Base-by-base conservation (phyloP, 805 yeast genomes). In the Nakazawaea holstii region DNA sequence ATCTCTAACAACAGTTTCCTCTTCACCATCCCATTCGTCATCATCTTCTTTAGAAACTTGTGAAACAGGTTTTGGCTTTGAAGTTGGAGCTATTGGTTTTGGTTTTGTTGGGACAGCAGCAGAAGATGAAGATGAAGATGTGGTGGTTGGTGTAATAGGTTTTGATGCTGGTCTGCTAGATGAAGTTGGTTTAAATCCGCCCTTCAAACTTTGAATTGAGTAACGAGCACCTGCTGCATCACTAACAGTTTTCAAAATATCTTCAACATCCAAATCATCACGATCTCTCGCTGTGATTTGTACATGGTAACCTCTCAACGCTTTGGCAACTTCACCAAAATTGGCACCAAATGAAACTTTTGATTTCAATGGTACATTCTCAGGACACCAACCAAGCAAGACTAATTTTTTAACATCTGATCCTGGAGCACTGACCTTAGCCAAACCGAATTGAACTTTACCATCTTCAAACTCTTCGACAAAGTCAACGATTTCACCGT, bases 181-280 rank as follows among this genome's bases (percentile, higher is more conserved):
- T 39, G 62, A 54, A n/a, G 55, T 26, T 26, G 42, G 42, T 29
- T 39, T 39, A 17, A 35, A 30, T 27, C 35, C 32, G 8, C 41
- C 35, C 6, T 33, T 14, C 40, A 66, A 49, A 33, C 59, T 51
- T 58, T 80, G 87, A 47, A 79, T 77, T 4, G 94, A 83, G 68
- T 94, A 94, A 60, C 96, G 82, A 14, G 99, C 96, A 58, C 99
- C 99, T 2, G 98, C 87, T 31, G 98, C 97, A 55, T 88, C 85
- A 53, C 87, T 82, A 42, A 94, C 82, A 53, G 88, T 82, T 39
- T 79, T 73, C 55, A 89, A 64, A 49, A 94, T 77, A 50, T 86
- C 95, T 26, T 74, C 74, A 39, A 86, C 85, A 56, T 88, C 87
- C 62, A 95, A 74, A 64, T 94, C 99, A 59, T 90, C 96, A 38